These are phyloP conservation scores for Pycnococcus provasolii DNA, from an alignment of 139 green algal genomes.

Conservation along the genomic window DNA sequence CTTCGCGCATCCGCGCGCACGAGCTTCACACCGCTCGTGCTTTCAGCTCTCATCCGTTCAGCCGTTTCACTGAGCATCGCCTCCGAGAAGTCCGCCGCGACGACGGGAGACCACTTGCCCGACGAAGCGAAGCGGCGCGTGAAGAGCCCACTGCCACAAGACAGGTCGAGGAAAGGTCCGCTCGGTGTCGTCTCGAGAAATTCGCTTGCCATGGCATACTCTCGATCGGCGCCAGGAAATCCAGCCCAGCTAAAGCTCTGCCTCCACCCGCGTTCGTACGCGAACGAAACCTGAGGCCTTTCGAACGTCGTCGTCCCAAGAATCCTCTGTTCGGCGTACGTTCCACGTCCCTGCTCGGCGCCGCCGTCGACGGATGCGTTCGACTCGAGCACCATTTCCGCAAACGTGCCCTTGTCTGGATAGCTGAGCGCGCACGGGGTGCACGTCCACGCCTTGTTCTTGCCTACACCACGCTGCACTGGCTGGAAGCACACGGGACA, in stretches of 20 bases:
- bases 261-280: slow-evolving; percentile 90
- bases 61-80: slow-evolving; percentile 74
- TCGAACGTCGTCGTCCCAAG: slow-evolving; percentile 15
- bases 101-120: slow-evolving; percentile 53
- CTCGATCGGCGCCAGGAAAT: slow-evolving; percentile 47
- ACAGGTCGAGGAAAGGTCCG: slow-evolving; percentile 68
- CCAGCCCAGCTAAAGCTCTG: slow-evolving; percentile 78
- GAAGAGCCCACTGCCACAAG: slow-evolving; percentile 86
- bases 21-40: slow-evolving; percentile 23
- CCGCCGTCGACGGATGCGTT: not conserved
- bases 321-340: not conserved
- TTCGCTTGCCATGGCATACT: slow-evolving; percentile 17
- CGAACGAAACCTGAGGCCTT: slow-evolving; percentile 64
- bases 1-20: slow-evolving; percentile 74
- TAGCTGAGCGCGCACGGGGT: not conserved
- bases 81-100: slow-evolving; percentile 71
- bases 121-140: slow-evolving; percentile 61
- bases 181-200: slow-evolving; percentile 36
- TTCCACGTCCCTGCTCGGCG: not conserved
- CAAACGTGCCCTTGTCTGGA: not conserved
- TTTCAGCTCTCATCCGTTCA: not conserved
- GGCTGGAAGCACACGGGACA: too few relatives aligned
- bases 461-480: too few relatives aligned
- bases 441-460: not conserved
- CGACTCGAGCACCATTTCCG: not conserved